Evolutionary conservation across 164 flowering plant genomes (phyloP).

Genomic region (Dillenia suffruticosa): DNA sequence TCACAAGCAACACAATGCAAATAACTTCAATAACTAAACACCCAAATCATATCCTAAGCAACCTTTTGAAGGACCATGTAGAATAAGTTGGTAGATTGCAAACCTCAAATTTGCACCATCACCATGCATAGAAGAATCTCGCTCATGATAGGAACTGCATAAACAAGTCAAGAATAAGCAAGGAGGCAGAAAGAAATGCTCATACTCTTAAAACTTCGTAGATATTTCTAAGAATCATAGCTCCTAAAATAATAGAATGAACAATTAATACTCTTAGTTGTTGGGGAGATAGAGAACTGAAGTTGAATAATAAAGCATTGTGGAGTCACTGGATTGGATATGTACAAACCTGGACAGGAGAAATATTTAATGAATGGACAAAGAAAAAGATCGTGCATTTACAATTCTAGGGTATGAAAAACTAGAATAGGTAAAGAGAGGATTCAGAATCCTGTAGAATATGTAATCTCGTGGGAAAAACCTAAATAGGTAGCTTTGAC

Average conservation of each 20-base stretch:
- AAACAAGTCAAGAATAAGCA: conserved; percentile 14
- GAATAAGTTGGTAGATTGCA: conserved; percentile 7
- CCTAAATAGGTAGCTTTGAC: no score
- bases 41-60: background rate
- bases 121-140: conserved; percentile 12
- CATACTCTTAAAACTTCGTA: background rate
- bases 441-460: no score
- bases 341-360: background rate
- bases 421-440: no score
- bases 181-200: background rate
- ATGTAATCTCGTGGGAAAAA: no score
- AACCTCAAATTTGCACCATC: conserved; percentile 31
- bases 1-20: background rate
- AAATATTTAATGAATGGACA: no score
- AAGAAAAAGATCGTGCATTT: no score
- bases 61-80: background rate
- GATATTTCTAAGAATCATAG: background rate
- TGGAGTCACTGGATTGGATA: background rate
- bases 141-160: conserved; percentile 26
- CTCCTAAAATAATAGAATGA: background rate
- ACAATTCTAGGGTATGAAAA: no score
- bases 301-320: background rate
- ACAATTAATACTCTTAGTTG: background rate
- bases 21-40: no score
- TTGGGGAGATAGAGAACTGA: background rate